Base-by-base conservation (phyloP, 2,329 filamentous ascomycete species). In the Cercospora citrullina region DNA sequence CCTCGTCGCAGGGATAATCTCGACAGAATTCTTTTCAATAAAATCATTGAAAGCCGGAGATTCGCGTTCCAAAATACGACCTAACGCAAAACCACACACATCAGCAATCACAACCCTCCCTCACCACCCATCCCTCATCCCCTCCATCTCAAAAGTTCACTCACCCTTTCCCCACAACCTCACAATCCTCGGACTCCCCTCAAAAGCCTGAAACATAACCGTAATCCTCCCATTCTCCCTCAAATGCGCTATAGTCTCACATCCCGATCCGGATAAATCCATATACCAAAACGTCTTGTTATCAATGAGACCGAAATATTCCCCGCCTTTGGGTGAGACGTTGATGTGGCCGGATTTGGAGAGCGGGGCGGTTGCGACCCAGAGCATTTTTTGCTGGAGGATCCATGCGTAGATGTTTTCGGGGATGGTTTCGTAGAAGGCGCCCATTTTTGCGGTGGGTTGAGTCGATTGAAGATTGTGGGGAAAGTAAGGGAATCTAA, bases 161-260 rank as follows among this genome's bases (percentile, higher is more conserved):
- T 55, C 63, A 69, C 77, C 81, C 5, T 74, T 69, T 3, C 82
- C 81, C 80, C 80, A 84, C 5, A 83, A 72, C 3, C 82, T 72
- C 3, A 83, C 74, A 66, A 84, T 84, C 36, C 76, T 74, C 0
- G 81, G 81, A 4, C 80, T 73, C 4, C 81, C 81, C 4, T 76
- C 73, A 65, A 82, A 83, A 3, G 80, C 81, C 66, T 79, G 79
- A 72, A 83, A 81, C 74, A 79, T 77, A 63, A 82, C 74, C 42
- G 78, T 80, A 39, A 82, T 80, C 10, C 81, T 69, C 1, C 80
- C 81, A 71, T 83, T 83, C 65, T 83, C 81, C 67, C 80, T 75
- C 9, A 83, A 71, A 63, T 83, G 81, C 0, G 77, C 75, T 31
- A 80, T 79, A 0, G 81, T 83, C 69, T 83, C 81, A n/a, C 79